Evolutionary conservation across 176 grass and related monocot genomes (phyloP).

Genomic region (Pontederia paniculata): DNA sequence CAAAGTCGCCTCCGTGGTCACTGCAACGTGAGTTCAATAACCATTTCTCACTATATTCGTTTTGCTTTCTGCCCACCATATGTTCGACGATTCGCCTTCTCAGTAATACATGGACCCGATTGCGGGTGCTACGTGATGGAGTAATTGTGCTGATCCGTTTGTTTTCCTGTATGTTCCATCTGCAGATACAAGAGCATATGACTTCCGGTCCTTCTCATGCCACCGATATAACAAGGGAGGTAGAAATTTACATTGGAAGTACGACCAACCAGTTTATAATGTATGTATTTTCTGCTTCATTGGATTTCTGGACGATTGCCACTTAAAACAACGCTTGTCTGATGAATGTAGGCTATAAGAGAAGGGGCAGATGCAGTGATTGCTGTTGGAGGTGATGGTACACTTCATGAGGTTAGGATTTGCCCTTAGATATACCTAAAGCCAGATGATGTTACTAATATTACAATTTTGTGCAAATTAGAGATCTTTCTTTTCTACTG

Average conservation of each 20-base stretch:
- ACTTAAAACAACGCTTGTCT: background rate
- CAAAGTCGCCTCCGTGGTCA: constrained; percentile 58
- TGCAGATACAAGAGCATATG: constrained; percentile 72
- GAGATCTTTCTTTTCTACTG: background rate
- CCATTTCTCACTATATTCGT: background rate
- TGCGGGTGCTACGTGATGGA: background rate
- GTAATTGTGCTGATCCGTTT: background rate
- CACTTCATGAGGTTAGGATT: constrained; percentile 80
- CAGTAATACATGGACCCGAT: background rate
- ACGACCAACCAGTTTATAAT: constrained; percentile 11
- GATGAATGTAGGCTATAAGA: constrained; percentile 54
- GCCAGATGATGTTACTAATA: background rate
- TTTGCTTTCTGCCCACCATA: background rate
- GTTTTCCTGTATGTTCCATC: constrained; percentile 4
- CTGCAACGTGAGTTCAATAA: constrained; percentile 55
- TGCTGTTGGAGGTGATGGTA: constrained; percentile 88
- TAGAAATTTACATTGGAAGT: constrained; percentile 23
- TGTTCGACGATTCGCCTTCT: background rate
- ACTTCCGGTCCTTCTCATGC: constrained; percentile 72
- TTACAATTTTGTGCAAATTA: background rate
- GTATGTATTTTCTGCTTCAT: constrained; percentile 1
- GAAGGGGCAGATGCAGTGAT: constrained; percentile 80
- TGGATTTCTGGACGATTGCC: background rate
- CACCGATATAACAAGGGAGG: constrained; percentile 86
- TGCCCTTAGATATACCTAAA: background rate